Conservation (phyloP, 2,329 filamentous ascomycete genomes). For the Fusarium concolor region DNA sequence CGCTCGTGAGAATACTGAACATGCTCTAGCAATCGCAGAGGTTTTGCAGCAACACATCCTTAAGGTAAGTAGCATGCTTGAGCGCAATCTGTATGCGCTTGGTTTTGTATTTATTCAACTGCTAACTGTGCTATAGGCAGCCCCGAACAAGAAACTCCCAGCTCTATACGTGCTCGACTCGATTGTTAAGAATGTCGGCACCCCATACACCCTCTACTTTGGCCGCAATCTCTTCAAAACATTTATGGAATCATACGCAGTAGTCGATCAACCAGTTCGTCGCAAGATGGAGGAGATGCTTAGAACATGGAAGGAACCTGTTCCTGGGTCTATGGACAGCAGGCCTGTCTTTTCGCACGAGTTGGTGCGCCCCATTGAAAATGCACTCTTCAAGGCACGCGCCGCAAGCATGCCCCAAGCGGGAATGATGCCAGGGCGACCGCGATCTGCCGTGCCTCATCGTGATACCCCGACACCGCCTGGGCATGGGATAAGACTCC, state of each 20-base stretch:
- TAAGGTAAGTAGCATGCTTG: constrained; percentile 73
- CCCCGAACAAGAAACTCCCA: constrained; percentile 89
- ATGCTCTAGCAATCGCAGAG: constrained; percentile 91
- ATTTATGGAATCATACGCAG: constrained; percentile 95
- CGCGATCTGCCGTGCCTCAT: constrained; percentile 68
- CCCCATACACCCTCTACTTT: constrained; percentile 95
- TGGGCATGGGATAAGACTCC: constrained; percentile 61
- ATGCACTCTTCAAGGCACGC: constrained; percentile 86
- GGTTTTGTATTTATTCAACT: not conserved
- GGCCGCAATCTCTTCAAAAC: constrained; percentile 91
- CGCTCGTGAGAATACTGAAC: constrained; percentile 95
- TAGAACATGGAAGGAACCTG: constrained; percentile 97
- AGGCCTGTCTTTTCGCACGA: constrained; percentile 91
- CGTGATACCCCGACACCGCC: constrained; percentile 82
- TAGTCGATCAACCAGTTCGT: constrained; percentile 84
- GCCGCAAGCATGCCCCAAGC: constrained; percentile 68
- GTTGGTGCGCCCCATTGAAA: constrained; percentile 90
- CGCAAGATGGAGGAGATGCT: constrained; percentile 97
- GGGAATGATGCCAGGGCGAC: constrained; percentile 58
- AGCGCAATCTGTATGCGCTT: not conserved
- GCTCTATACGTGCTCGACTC: constrained; percentile 98
- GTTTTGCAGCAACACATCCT: constrained; percentile 93
- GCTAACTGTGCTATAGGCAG: constrained; percentile 72
- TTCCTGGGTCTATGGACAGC: constrained; percentile 92
- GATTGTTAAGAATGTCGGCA: constrained; percentile 98